Percentiles rank a stretch among this genome's conserved stretches.
These are phyloP conservation scores for Fragosphaeria purpurea DNA, from an alignment of 2,329 filamentous ascomycete species.

Conservation along the genomic window DNA sequence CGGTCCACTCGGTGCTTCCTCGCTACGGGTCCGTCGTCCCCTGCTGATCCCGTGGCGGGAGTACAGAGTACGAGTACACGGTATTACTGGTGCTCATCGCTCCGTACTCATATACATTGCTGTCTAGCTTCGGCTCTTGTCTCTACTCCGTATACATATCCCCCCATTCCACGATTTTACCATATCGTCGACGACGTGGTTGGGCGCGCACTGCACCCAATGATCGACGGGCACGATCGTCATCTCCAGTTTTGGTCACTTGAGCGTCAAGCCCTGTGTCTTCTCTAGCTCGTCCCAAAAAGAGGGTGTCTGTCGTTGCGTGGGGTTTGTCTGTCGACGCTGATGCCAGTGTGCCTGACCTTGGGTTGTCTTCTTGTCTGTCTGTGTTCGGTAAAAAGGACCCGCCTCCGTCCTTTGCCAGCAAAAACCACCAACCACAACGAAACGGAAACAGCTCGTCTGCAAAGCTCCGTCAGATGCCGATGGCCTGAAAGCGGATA, in stretches of 20 bases:
- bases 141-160: too few relatives aligned
- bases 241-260: slow-evolving; percentile 18
- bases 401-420: slow-evolving; percentile 3
- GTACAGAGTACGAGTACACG: too few relatives aligned
- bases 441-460: neutral
- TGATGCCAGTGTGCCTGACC: neutral
- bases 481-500: neutral
- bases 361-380: neutral
- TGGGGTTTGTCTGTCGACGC: slow-evolving; percentile 14
- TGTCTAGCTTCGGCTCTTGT: too few relatives aligned
- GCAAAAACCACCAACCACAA: neutral
- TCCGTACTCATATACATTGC: too few relatives aligned
- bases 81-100: too few relatives aligned
- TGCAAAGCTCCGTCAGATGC: neutral
- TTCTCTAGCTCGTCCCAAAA: slow-evolving; percentile 13
- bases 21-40: too few relatives aligned
- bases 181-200: slow-evolving; percentile 25
- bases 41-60: too few relatives aligned
- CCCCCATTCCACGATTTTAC: too few relatives aligned
- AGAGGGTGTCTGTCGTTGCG: slow-evolving; percentile 17
- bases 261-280: slow-evolving; percentile 17
- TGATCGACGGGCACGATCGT: slow-evolving; percentile 21
- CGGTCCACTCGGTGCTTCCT: too few relatives aligned
- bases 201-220: slow-evolving; percentile 16
- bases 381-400: slow-evolving; percentile 10